Evolutionary conservation across 345 rosid species (phyloP), one percentile per base, ranked within the genome.

Genomic region (Eucalyptus shirleyi): DNA sequence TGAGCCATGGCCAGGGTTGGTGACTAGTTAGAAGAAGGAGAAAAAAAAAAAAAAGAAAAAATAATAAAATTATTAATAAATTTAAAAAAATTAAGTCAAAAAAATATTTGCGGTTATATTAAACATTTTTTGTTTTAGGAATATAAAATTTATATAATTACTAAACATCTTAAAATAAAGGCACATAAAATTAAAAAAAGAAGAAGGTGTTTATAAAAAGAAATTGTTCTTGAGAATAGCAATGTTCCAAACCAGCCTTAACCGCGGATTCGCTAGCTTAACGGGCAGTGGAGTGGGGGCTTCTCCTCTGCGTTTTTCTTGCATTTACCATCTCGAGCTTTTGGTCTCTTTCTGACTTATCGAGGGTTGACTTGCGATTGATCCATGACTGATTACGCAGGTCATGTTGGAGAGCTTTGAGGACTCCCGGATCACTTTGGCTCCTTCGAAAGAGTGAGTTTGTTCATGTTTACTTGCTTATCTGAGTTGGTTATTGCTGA

Each of bases 221-320:
- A 21, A 53, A 21, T 0, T 19, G 1, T 53, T 21, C 0, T 0
- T 0, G 1, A 0, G 5, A 53, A 21, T 0, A 19, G 56, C 0
- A 53, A 8, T 2, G 0, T 21, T 53, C 26, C 4, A 8, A 53
- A 18, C 0, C 2, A 3, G 24, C 10, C 23, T 80, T 45, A 72
- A 24, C 51, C 24, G 40, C 9, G 0, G 28, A 14, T 53, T 88
- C 53, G 13, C 89, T 88, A 86, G 87, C 15, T 18, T 88, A 83
- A 23, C 6, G 72, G 21, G 37, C 17, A 81, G 67, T 34, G 32
- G 2, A 28, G 86, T 55, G 26, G 47, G 45, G 67, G 87, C 16
- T 53, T 53, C 5, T 53, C 59, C 59, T 21, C 26, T 53, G 26
- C 59, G 26, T 53, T 53, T 53, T 53, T 86, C 60, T 77, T 77